Conservation (phyloP, 352 stramenopile species). For the Pythium brachiatum region DNA sequence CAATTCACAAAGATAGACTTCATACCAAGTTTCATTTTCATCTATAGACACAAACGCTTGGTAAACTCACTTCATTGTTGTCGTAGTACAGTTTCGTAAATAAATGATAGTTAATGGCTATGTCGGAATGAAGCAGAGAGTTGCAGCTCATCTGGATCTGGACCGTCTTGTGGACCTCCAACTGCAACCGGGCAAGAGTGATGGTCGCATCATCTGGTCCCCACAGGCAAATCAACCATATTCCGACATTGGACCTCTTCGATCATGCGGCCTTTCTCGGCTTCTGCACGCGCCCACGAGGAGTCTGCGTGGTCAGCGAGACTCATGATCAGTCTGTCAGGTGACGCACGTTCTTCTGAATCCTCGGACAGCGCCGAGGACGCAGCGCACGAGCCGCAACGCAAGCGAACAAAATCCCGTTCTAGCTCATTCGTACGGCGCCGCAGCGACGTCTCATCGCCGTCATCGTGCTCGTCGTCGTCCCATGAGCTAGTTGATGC, state of each 20-base stretch:
- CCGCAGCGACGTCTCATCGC: conserved; percentile 1
- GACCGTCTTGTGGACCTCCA: not conserved
- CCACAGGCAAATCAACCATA: not conserved
- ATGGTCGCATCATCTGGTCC: not conserved
- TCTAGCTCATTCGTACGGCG: not conserved
- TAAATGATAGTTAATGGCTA: too few species aligned
- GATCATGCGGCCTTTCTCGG: not conserved
- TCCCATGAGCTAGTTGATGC: not conserved
- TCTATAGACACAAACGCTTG: too few species aligned
- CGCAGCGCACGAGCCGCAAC: not conserved
- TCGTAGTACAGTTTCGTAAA: too few species aligned
- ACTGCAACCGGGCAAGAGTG: not conserved
- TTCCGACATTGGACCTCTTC: not conserved
- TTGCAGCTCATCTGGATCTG: not conserved
- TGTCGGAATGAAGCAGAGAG: too few species aligned
- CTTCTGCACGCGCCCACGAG: not conserved
- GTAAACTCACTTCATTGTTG: too few species aligned
- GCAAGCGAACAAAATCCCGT: not conserved
- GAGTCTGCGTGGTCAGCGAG: too few species aligned
- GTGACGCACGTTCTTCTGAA: too few species aligned
- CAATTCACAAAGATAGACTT: not conserved
- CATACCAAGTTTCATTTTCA: not conserved
- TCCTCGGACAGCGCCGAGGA: not conserved
- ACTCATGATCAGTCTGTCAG: too few species aligned
- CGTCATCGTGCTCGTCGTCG: conserved; percentile 6